phyloP scores from a whole-genome alignment of 495 filamentous ascomycete species.

The Podospora tetraspora region DNA sequence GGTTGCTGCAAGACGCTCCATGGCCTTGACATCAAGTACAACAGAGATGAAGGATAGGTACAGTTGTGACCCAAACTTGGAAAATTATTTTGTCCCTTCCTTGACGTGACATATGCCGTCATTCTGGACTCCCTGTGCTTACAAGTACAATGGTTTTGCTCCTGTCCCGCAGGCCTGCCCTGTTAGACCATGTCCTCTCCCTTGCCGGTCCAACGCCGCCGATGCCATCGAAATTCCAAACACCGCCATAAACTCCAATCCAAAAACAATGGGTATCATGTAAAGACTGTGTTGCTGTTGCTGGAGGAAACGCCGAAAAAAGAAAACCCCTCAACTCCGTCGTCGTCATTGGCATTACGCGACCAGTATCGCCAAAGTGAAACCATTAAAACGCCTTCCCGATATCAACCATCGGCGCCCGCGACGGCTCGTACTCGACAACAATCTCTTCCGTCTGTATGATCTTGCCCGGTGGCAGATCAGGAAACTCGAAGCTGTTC shows the following conservation, averaged over 20 bases:
- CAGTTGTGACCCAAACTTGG: neutral
- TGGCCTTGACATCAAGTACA: too few species aligned
- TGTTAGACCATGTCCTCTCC: too few species aligned
- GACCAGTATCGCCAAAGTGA: neutral
- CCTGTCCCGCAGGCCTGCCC: neutral
- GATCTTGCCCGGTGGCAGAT: slow-evolving; percentile 22
- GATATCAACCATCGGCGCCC: neutral
- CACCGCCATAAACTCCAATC: neutral
- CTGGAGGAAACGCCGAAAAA: neutral
- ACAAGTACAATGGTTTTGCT: neutral
- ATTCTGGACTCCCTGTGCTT: neutral
- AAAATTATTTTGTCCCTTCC: neutral
- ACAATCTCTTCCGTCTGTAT: slow-evolving; percentile 24
- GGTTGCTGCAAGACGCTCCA: too few species aligned
- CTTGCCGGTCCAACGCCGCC: neutral
- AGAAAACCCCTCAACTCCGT: neutral
- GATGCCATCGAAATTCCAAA: neutral
- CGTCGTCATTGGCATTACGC: neutral
- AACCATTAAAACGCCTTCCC: neutral
- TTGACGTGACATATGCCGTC: neutral
- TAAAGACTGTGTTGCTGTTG: neutral
- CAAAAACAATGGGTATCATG: neutral
- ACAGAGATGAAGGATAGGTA: neutral
- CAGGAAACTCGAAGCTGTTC: neutral
- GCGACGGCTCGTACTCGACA: slow-evolving; percentile 20